Evolutionary conservation across 2,329 filamentous ascomycete genomes (phyloP).

Genomic region (Ceratocystis colombiana): DNA sequence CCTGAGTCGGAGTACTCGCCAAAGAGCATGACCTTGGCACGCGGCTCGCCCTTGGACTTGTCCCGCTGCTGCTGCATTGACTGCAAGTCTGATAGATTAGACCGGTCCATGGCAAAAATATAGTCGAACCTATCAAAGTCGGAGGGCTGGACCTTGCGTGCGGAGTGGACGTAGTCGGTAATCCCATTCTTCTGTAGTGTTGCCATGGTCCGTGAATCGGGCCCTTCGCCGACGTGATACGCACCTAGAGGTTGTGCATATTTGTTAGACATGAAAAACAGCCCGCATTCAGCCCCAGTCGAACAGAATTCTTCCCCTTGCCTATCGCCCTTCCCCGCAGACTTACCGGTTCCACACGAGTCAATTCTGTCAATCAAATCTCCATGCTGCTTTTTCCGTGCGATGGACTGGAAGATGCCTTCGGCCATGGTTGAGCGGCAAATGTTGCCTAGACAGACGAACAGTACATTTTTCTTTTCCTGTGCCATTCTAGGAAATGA

Average conservation of each 20-base stretch:
- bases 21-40: slow-evolving; percentile 65
- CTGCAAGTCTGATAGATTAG: slow-evolving; percentile 64
- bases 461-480: slow-evolving; percentile 58
- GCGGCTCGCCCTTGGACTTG: slow-evolving; percentile 36
- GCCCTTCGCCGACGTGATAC: slow-evolving; percentile 68
- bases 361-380: slow-evolving; percentile 59
- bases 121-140: slow-evolving; percentile 88
- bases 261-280: slow-evolving; percentile 55
- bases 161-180: slow-evolving; percentile 62
- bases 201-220: slow-evolving; percentile 68
- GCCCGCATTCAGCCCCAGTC: slow-evolving; percentile 68
- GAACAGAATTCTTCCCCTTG: slow-evolving; percentile 31
- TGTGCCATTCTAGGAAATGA: neutral
- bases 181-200: slow-evolving; percentile 68
- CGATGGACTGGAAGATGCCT: slow-evolving; percentile 72
- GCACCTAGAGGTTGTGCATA: slow-evolving; percentile 42
- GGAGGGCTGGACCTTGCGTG: slow-evolving; percentile 47
- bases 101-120: slow-evolving; percentile 85
- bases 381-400: slow-evolving; percentile 49
- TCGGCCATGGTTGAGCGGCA: slow-evolving; percentile 93
- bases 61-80: slow-evolving; percentile 49
- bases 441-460: slow-evolving; percentile 96
- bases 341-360: slow-evolving; percentile 68
- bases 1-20: slow-evolving; percentile 64
- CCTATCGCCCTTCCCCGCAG: slow-evolving; percentile 36